Conservation (phyloP, 164 flowering plant species). For the Euptelea pleiosperma region DNA sequence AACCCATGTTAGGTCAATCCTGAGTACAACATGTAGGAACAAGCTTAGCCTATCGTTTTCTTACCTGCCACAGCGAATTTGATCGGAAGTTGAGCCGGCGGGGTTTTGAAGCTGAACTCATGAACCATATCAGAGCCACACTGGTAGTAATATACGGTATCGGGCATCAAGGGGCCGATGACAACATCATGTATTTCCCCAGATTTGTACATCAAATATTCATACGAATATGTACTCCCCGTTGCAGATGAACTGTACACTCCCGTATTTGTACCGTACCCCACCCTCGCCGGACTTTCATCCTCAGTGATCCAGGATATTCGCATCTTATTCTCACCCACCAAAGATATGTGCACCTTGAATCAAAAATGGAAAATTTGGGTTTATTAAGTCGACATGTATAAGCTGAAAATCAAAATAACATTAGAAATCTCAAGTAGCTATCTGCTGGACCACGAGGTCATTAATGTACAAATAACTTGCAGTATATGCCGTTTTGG, state of each 20-base stretch:
- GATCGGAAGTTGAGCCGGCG: constrained; percentile 62
- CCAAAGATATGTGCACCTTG: constrained; percentile 78
- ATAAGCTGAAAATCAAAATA: not conserved
- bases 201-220: constrained; percentile 39
- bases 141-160: constrained; percentile 46
- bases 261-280: constrained; percentile 52
- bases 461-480: no score
- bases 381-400: not conserved
- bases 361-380: constrained; percentile 8
- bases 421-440: not conserved
- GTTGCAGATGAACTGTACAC: constrained; percentile 23
- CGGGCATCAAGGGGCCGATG: constrained; percentile 55
- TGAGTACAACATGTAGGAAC: no score
- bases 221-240: constrained; percentile 43
- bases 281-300: constrained; percentile 34
- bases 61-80: constrained; percentile 53
- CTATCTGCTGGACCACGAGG: no score
- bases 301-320: constrained; percentile 64
- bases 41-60: not conserved
- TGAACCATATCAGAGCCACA: constrained; percentile 30
- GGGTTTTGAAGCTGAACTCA: constrained; percentile 53
- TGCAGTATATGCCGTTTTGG: no score
- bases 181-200: constrained; percentile 57
- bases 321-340: constrained; percentile 67
- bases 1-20: no score